Evolutionary conservation across 371 early-diverging fungal genomes (phyloP).

Genomic region (Cokeromyces recurvatus): DNA sequence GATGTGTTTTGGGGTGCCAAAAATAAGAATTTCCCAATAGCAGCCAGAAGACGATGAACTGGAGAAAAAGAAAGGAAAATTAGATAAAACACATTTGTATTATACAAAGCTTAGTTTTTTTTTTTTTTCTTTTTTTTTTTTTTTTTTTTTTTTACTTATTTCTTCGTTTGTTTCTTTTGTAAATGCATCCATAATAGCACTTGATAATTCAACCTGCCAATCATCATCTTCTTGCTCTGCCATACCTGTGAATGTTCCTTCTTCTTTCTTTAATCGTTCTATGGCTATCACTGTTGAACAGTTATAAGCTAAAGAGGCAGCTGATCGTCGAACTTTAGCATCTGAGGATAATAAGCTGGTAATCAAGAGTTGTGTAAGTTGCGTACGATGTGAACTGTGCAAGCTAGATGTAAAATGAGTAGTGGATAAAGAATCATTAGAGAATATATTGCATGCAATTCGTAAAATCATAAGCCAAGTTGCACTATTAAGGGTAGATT

Average conservation of each 20-base stretch:
- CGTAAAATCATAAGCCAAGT: slow-evolving; percentile 26
- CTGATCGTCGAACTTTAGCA: slow-evolving; percentile 55
- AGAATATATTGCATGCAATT: slow-evolving; percentile 61
- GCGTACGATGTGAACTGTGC: slow-evolving; percentile 38
- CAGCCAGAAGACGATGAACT: slow-evolving; percentile 42
- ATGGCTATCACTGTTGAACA: slow-evolving; percentile 46
- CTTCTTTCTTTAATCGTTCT: slow-evolving; percentile 38
- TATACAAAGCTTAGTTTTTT: too few relatives aligned
- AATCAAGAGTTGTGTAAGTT: slow-evolving; percentile 57
- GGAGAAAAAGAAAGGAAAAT: too few relatives aligned
- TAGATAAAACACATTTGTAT: too few relatives aligned
- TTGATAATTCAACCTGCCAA: slow-evolving; percentile 63
- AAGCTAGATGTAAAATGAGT: slow-evolving; percentile 52
- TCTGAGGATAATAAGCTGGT: slow-evolving; percentile 54
- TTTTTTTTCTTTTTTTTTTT: too few relatives aligned
- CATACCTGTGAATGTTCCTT: slow-evolving; percentile 32
- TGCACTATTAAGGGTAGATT: slow-evolving; percentile 9
- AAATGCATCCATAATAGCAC: slow-evolving; percentile 59
- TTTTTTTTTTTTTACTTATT: slow-evolving; percentile 45
- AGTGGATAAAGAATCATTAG: slow-evolving; percentile 30
- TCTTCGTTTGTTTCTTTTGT: slow-evolving; percentile 48
- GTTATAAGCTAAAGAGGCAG: slow-evolving; percentile 68
- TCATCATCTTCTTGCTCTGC: slow-evolving; percentile 59
- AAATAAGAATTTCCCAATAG: slow-evolving; percentile 37
- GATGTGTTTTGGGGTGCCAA: slow-evolving; percentile 30